phyloP scores from a whole-genome alignment of 352 stramenopile species.

The Pilasporangium apinafurcum region DNA sequence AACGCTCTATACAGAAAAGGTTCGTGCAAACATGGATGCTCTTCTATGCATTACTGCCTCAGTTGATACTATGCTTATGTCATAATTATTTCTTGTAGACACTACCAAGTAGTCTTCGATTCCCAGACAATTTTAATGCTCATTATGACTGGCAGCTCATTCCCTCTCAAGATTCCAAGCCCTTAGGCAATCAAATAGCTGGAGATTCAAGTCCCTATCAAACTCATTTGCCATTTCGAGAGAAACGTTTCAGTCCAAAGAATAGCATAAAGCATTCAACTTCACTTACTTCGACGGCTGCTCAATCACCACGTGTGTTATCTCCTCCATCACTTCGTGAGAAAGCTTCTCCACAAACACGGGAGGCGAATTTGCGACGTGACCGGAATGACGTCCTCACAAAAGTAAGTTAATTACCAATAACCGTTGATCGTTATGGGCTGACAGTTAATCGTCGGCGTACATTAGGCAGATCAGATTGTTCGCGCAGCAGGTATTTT shows the following conservation, averaged over 20 bases:
- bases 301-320: no score
- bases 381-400: constrained; percentile 26
- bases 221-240: no score
- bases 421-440: neutral
- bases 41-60: neutral
- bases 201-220: no score
- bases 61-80: neutral
- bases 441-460: neutral
- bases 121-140: constrained; percentile 13
- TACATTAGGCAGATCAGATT: constrained; percentile 34
- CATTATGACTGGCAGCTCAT: constrained; percentile 30
- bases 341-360: constrained; percentile 4
- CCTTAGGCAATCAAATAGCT: no score
- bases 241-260: no score
- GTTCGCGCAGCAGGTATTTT: constrained; percentile 32
- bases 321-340: neutral
- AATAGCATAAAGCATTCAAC: no score
- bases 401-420: constrained; percentile 13
- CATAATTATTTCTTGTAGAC: constrained; percentile 15
- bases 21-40: constrained; percentile 12
- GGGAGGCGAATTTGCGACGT: constrained; percentile 20
- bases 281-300: no score
- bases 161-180: no score
- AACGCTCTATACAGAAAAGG: constrained; percentile 34
- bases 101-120: constrained; percentile 29